Evolutionary conservation across 176 grass and related monocot genomes (phyloP).

Genomic region (Melocanna baccifera): DNA sequence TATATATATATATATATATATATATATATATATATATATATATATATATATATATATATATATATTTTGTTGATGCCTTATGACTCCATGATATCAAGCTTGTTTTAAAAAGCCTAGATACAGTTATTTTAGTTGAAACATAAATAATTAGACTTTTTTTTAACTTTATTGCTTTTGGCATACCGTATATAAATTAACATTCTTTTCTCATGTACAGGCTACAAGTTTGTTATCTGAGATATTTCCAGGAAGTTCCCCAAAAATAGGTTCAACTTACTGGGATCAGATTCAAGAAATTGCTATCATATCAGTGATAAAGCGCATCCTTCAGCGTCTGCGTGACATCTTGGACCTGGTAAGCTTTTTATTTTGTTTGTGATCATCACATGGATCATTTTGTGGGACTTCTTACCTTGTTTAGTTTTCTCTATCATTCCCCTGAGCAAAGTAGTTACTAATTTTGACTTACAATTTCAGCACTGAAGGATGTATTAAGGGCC

Average conservation of each 20-base stretch:
- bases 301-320: conserved; percentile 69
- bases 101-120: neutral
- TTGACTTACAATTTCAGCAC: conserved; percentile 6
- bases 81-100: neutral
- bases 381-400: conserved; percentile 13
- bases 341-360: conserved; percentile 70
- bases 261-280: conserved; percentile 80
- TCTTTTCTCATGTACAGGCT: conserved; percentile 44
- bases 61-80: neutral
- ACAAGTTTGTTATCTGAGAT: conserved; percentile 78
- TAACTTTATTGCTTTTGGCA: conserved; percentile 2
- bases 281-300: conserved; percentile 96
- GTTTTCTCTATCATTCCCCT: conserved; percentile 13
- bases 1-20: too few species aligned
- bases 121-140: neutral
- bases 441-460: neutral
- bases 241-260: conserved; percentile 63
- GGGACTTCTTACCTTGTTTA: conserved; percentile 29
- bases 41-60: too few species aligned
- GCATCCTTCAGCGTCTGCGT: conserved; percentile 67
- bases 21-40: too few species aligned
- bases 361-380: conserved; percentile 38
- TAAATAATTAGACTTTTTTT: neutral
- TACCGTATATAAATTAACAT: neutral
- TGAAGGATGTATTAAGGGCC: neutral